Evolutionary conservation across 331 rosid genomes (phyloP).

Genomic region (Dryas integrifolia): DNA sequence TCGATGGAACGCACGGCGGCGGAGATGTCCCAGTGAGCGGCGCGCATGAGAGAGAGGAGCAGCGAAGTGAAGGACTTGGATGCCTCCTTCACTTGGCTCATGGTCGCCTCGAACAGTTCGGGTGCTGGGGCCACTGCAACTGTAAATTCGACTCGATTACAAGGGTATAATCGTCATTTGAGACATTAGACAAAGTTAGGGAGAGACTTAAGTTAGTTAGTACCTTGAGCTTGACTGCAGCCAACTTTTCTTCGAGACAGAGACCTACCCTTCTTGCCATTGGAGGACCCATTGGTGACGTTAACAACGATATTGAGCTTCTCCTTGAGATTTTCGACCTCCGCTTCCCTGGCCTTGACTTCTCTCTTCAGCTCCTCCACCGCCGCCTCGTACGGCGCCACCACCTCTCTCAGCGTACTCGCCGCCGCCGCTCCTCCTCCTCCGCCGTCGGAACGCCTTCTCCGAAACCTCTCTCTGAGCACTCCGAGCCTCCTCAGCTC

Average conservation of each 20-base stretch:
- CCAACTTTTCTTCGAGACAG: conserved; percentile 62
- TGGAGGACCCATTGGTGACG: conserved; percentile 23
- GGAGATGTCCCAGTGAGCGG: conserved; percentile 89
- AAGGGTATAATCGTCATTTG: neutral
- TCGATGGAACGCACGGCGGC: conserved; percentile 96
- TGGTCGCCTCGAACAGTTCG: conserved; percentile 62
- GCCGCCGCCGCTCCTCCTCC: conserved; percentile 19
- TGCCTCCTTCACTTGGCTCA: conserved; percentile 76
- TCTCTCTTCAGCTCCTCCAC: conserved; percentile 84
- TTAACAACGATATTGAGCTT: conserved; percentile 58
- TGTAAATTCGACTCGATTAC: conserved; percentile 26
- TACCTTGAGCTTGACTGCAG: conserved; percentile 64
- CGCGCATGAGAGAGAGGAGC: conserved; percentile 84
- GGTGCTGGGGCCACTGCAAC: conserved; percentile 60
- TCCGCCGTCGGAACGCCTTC: conserved; percentile 29
- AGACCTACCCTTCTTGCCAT: conserved; percentile 74
- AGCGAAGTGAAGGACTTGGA: conserved; percentile 74
- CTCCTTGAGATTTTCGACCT: conserved; percentile 74
- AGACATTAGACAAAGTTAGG: neutral
- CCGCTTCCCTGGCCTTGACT: conserved; percentile 69
- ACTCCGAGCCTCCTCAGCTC: conserved; percentile 73
- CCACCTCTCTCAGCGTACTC: conserved; percentile 63
- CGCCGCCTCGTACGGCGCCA: conserved; percentile 94
- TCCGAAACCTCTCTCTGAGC: conserved; percentile 65
- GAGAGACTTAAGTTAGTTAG: neutral